Base-by-base conservation (phyloP, 75 land plant species). In the Ceratopteris richardii region DNA sequence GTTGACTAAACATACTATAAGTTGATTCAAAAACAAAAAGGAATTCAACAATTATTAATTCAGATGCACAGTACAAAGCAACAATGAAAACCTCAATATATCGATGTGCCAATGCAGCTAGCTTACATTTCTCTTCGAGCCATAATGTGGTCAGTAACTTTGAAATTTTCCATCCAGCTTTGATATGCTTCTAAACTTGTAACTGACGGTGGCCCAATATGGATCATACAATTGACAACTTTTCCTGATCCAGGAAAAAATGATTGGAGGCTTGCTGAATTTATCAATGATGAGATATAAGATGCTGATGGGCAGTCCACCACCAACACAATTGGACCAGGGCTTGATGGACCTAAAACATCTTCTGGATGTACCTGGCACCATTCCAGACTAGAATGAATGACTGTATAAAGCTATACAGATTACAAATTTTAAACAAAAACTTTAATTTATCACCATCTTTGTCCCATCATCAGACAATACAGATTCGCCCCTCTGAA, bases 321-420 rank as follows among this genome's bases (percentile, higher is more conserved):
- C 33, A 94, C 67, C 12, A 94, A 51, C 40, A 86, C 64, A 48
- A 89, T 78, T n/a, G 98, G 98, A 25, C 98, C 98, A 52, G 98
- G 96, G 52, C 70, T 39, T 42, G 96, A 77, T 43, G 98, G 96
- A 23, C 61, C 96, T 73, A 93, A 66, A 0, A 93, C 98, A 85
- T 89, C 95, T 65, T 80, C 75, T 63, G 98, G 96, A 71, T 79
- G 77, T 51, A 94, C 82, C 98, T 94, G 62, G 67, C n/a, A 44
- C 29, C 7, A 31, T 41, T 1, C 20, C 16, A 29, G 58, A 7
- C 25, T 11, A n/a, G 43, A 31, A 37, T 10, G 10, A 65, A 39
- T 19, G 18, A n/a, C 14, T 4, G 21, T 31, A 12, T 22, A 57
- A 57, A 29, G 16, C 14, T 12, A 44, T 18, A 33, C 21, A 73